These are phyloP conservation scores for Endoconidiophora laricicola DNA, from an alignment of 2,329 filamentous ascomycete species.

Conservation along the genomic window DNA sequence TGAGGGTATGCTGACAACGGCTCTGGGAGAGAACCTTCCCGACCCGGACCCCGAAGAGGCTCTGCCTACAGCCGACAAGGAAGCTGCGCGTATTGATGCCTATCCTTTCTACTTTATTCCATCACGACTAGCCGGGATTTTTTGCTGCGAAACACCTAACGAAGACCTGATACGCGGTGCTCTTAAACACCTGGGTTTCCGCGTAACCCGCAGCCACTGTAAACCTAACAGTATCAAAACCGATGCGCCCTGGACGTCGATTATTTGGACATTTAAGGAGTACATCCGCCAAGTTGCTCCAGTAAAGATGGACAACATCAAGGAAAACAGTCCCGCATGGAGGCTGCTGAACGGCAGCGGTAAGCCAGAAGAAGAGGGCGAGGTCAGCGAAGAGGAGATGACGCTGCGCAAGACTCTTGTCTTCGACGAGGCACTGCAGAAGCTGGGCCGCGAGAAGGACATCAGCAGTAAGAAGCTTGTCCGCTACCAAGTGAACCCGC, in stretches of 20 bases:
- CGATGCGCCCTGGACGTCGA: slow-evolving; percentile 71
- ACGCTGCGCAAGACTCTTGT: slow-evolving; percentile 40
- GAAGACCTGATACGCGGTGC: slow-evolving; percentile 69
- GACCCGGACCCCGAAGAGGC: slow-evolving; percentile 21
- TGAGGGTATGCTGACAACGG: slow-evolving; percentile 80
- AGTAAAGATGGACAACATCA: slow-evolving; percentile 55
- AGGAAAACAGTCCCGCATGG: slow-evolving; percentile 52
- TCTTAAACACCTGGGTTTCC: slow-evolving; percentile 63
- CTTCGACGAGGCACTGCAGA: slow-evolving; percentile 67
- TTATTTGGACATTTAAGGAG: slow-evolving; percentile 89
- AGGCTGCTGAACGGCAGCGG: slow-evolving; percentile 37
- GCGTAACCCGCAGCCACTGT: slow-evolving; percentile 71
- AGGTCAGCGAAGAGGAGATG: slow-evolving; percentile 15
- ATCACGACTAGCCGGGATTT: slow-evolving; percentile 52
- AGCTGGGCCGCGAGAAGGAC: slow-evolving; percentile 46
- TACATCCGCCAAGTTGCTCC: slow-evolving; percentile 73
- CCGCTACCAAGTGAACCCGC: slow-evolving; percentile 78
- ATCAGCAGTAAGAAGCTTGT: slow-evolving; percentile 52
- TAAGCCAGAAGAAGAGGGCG: slow-evolving; percentile 13
- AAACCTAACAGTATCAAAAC: slow-evolving; percentile 85
- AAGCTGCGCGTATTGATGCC: slow-evolving; percentile 50
- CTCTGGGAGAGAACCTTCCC: slow-evolving; percentile 53
- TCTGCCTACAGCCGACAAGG: slow-evolving; percentile 24
- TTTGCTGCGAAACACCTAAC: slow-evolving; percentile 68
- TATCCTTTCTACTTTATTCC: slow-evolving; percentile 81